Percentiles rank a stretch among this genome's conserved stretches.
These are phyloP conservation scores for Macrophomina pseudophaseolina DNA, from an alignment of 2,329 filamentous ascomycete species.

Conservation along the genomic window DNA sequence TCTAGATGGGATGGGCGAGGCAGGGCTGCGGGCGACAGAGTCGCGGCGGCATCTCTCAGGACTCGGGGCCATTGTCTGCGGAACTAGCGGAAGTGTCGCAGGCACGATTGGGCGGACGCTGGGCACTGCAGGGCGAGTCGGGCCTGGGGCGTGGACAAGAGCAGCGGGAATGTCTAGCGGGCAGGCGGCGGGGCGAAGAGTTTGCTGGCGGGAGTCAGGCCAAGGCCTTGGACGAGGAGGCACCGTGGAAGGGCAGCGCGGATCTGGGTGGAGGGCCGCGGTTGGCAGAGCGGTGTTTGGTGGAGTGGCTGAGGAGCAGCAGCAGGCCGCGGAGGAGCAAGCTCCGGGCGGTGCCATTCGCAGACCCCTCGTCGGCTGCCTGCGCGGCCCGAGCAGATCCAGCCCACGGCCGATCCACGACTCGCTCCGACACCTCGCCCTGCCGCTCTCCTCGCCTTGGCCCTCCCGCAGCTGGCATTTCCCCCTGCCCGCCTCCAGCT, in stretches of 20 bases:
- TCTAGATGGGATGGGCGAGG: background rate
- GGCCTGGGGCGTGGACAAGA: background rate
- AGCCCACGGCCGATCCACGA: background rate
- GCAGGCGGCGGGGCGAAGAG: background rate
- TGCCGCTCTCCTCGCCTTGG: background rate
- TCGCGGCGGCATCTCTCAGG: background rate
- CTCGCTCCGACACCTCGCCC: background rate
- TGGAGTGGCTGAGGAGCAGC: too few species aligned
- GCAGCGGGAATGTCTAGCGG: too few species aligned
- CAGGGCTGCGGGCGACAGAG: background rate
- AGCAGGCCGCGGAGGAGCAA: background rate
- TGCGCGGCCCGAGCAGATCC: background rate
- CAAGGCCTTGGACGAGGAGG: too few species aligned
- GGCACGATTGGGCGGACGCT: background rate
- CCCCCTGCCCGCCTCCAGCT: background rate
- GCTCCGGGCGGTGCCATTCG: background rate
- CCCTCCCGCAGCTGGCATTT: background rate
- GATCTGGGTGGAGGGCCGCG: too few species aligned
- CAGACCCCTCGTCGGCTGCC: background rate
- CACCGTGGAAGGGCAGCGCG: too few species aligned
- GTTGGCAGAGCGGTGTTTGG: too few species aligned
- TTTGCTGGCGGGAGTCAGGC: background rate
- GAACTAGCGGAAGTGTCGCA: background rate
- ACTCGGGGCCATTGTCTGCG: background rate
- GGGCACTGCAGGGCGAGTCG: background rate